Conservation (phyloP, 1,139 yeast genomes). For the Suhomyces taliae region DNA sequence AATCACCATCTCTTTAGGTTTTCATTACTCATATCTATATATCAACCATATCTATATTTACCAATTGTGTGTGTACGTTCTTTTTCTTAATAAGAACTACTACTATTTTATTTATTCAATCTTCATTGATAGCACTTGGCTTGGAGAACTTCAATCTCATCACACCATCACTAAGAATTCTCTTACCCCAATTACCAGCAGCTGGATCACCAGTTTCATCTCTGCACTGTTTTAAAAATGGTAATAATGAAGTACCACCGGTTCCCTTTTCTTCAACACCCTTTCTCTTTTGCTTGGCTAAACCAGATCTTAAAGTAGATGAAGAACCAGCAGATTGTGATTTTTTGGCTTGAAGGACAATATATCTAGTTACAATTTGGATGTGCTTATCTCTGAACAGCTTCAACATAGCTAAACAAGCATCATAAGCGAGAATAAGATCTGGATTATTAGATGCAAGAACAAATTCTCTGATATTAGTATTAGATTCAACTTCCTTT, state of each 20-base stretch:
- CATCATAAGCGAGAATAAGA: constrained; percentile 75
- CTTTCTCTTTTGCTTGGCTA: constrained; percentile 50
- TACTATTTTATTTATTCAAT: constrained; percentile 4
- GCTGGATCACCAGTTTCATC: constrained; percentile 95
- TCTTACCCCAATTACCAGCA: constrained; percentile 85
- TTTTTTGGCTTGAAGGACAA: constrained; percentile 72
- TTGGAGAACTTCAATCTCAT: constrained; percentile 46
- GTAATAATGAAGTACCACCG: constrained; percentile 90
- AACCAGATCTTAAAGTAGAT: constrained; percentile 58
- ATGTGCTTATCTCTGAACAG: constrained; percentile 90
- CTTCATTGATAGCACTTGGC: constrained; percentile 18
- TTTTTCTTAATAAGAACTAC: neutral
- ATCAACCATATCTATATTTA: too few relatives aligned
- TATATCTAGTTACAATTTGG: constrained; percentile 85
- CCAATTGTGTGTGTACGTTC: too few relatives aligned
- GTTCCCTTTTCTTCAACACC: constrained; percentile 70
- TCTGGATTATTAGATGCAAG: constrained; percentile 47
- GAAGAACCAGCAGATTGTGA: constrained; percentile 53
- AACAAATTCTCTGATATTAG: constrained; percentile 68
- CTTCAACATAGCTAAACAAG: constrained; percentile 86
- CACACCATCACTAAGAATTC: constrained; percentile 64
- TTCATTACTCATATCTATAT: too few relatives aligned
- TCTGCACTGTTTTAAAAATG: constrained; percentile 90
- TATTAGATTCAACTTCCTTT: constrained; percentile 52
- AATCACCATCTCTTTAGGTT: too few relatives aligned